Base-by-base conservation (phyloP, 2,329 filamentous ascomycete species). In the Cercospora canescens region DNA sequence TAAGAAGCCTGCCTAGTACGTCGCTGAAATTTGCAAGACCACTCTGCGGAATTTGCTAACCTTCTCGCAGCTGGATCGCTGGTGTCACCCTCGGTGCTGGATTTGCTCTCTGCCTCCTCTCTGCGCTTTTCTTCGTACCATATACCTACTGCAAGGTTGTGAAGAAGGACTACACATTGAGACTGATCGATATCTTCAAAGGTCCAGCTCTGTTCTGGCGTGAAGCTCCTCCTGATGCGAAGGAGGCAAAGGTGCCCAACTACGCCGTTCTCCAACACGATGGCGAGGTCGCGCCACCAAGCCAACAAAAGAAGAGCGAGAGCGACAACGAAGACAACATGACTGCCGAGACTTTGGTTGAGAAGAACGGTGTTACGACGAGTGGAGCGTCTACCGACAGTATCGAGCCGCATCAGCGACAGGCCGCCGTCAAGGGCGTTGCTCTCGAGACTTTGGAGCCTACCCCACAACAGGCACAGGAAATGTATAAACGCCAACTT, bases 121-220 rank as follows among this genome's bases (percentile, higher is more conserved):
- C 86, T 67, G 75, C 74, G 58, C 66, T 85, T 65, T 87, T 87
- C 76, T 83, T 89, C 66, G 80, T 88, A 12, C 87, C 87, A 5
- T 89, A 84, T 80, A 74, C 89, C 63, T 84, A 88, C 76, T 82
- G 85, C 64, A 81, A 84, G 56, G 80, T 91, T 71, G 78, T 89
- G 76, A 78, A 83, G 77, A 82, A 88, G 70, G 87, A 91, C 78
- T 85, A 87, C 85, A 78, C 86, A 72, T 78, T 91, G 66, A 83
- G 83, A 68, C 77, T 81, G 76, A 88, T 81, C 74, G 81, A 88
- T 67, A 79, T 88, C 63, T 70, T 82, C 66, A 75, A 82, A 16
- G 87, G 87, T 0, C 76, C 76, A 24, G 64, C 77, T 7, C 71
- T 80, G 6, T 65, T 71, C 57, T 66, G 60, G 41, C 63, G 62